Conservation (phyloP, 2,329 filamentous ascomycete genomes). For the Clarireedia homoeocarpa region DNA sequence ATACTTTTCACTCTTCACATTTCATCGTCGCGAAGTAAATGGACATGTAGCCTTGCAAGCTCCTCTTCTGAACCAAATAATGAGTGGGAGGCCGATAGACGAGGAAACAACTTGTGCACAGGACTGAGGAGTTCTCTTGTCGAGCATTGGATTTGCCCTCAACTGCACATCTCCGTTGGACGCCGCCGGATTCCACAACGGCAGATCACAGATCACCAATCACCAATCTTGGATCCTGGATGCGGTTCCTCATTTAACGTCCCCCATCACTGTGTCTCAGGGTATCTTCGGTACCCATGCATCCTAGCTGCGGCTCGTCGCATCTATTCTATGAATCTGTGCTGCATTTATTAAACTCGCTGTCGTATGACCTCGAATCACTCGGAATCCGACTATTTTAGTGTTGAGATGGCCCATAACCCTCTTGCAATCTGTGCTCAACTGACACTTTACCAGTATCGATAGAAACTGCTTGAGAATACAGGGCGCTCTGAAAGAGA, state of each 20-base stretch:
- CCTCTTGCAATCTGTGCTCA: background rate
- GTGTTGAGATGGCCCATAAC: background rate
- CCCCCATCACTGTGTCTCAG: background rate
- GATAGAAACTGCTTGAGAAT: background rate
- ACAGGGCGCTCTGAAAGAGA: no score
- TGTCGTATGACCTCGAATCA: background rate
- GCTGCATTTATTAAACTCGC: background rate
- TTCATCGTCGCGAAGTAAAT: no score
- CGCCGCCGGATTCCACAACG: no score
- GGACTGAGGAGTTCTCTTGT: no score
- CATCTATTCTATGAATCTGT: constrained; percentile 1
- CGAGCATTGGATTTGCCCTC: no score
- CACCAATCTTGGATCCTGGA: no score
- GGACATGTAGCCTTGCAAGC: no score
- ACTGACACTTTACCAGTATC: background rate
- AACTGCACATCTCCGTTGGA: no score
- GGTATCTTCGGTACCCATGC: background rate
- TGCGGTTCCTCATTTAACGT: background rate
- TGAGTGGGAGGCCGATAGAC: background rate
- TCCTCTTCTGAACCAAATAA: no score
- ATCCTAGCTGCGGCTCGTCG: background rate
- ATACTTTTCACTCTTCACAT: background rate
- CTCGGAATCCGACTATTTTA: background rate
- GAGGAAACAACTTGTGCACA: background rate
- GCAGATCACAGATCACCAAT: no score